phyloP scores from a whole-genome alignment of 805 yeast species.

The Vanderwaltozyma verrucispora region DNA sequence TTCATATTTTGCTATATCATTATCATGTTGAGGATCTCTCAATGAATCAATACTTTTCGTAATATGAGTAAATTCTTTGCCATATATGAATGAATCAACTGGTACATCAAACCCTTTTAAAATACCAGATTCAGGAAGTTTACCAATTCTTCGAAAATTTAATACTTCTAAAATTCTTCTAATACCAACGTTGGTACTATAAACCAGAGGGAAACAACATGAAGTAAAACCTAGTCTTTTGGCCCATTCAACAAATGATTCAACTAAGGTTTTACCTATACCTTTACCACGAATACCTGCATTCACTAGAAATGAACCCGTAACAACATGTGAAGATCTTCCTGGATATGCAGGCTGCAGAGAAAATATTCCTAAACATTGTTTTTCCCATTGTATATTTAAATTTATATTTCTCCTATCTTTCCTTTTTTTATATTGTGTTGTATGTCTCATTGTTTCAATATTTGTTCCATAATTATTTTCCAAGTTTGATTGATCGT shows the following conservation, averaged over 20 bases:
- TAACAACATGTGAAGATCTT: conserved; percentile 84
- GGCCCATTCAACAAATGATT: conserved; percentile 85
- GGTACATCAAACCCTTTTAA: conserved; percentile 76
- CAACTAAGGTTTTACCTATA: conserved; percentile 76
- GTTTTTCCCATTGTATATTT: conserved; percentile 77
- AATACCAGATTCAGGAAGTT: conserved; percentile 79
- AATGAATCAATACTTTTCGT: conserved; percentile 24
- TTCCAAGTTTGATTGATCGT: conserved; percentile 10
- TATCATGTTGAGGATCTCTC: conserved; percentile 18
- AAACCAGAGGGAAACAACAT: conserved; percentile 73
- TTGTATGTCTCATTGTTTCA: conserved; percentile 17
- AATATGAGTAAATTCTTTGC: conserved; percentile 57
- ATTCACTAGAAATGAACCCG: conserved; percentile 80
- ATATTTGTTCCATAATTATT: conserved; percentile 14
- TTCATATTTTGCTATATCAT: conserved; percentile 47
- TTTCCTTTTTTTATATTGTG: conserved; percentile 21
- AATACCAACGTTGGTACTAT: conserved; percentile 80
- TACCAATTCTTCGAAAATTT: conserved; percentile 69
- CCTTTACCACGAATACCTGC: conserved; percentile 91
- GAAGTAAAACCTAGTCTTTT: conserved; percentile 80
- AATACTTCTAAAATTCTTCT: conserved; percentile 66
- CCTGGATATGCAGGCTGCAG: conserved; percentile 90
- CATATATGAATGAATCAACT: conserved; percentile 80
- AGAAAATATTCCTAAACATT: conserved; percentile 80
- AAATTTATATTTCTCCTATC: conserved; percentile 20